Evolutionary conservation across 106 monocot species (phyloP).

Genomic region (Gastrodia elata): DNA sequence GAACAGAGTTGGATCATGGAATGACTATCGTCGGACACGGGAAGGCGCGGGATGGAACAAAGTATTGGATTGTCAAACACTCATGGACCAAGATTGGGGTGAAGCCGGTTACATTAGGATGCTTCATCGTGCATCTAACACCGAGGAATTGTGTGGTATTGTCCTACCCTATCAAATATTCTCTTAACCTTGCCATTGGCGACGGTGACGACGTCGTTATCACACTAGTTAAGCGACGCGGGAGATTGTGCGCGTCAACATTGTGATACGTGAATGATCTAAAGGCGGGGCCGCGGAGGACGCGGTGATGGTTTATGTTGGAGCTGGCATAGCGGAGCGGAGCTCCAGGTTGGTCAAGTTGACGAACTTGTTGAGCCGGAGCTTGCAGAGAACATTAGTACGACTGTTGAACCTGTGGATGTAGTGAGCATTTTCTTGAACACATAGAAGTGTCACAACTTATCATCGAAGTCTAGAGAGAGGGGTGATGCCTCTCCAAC

Average conservation of each 20-base stretch:
- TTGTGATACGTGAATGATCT: conserved; percentile 17
- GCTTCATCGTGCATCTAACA: too few relatives aligned
- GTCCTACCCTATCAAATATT: too few relatives aligned
- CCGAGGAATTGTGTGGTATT: too few relatives aligned
- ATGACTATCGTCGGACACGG: conserved; percentile 41
- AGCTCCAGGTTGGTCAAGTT: conserved; percentile 46
- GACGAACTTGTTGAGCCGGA: conserved; percentile 42
- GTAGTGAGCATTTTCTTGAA: conserved; percentile 45
- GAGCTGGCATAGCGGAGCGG: conserved; percentile 17
- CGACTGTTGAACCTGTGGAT: conserved; percentile 41
- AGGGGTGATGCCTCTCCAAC: conserved; percentile 49
- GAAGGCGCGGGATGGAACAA: not conserved
- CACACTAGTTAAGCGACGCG: conserved; percentile 34
- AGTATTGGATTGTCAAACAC: not conserved
- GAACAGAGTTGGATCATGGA: conserved; percentile 46
- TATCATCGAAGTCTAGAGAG: conserved; percentile 33
- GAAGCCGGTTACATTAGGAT: too few relatives aligned
- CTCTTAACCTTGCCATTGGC: conserved; percentile 54
- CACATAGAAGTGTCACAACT: conserved; percentile 34
- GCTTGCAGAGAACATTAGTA: conserved; percentile 18
- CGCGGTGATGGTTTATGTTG: conserved; percentile 8
- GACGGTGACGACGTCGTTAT: conserved; percentile 38
- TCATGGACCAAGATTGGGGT: too few relatives aligned
- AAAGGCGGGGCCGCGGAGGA: not conserved
- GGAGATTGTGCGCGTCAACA: conserved; percentile 5